Evolutionary conservation across 495 filamentous ascomycete genomes (phyloP).

Genomic region (Trichocladium antarcticum): DNA sequence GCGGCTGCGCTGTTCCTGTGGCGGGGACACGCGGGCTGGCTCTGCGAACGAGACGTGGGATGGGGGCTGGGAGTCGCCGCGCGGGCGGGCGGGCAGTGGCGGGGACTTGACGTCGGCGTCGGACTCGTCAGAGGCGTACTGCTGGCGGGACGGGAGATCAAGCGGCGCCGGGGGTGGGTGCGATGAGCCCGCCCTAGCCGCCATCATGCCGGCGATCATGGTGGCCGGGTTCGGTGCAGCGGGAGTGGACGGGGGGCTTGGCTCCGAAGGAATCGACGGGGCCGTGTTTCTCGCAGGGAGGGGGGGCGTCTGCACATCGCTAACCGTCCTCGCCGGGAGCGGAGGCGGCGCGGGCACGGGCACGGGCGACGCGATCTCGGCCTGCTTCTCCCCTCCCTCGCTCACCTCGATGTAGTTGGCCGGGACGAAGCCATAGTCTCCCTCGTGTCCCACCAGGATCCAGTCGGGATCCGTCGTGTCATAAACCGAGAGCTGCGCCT

Average conservation of each 20-base stretch:
- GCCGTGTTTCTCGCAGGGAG: constrained; percentile 24
- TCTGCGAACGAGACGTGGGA: constrained; percentile 29
- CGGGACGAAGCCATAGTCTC: constrained; percentile 91
- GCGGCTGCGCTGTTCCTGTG: constrained; percentile 8
- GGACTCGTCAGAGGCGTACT: constrained; percentile 22
- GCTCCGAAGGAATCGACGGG: constrained; percentile 18
- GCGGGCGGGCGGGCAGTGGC: constrained; percentile 59
- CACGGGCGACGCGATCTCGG: constrained; percentile 18
- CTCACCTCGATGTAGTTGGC: constrained; percentile 84
- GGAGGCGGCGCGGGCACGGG: constrained; percentile 21
- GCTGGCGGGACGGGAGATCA: constrained; percentile 13
- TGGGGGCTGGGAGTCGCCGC: constrained; percentile 47
- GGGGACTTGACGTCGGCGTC: constrained; percentile 28
- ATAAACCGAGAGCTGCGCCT: constrained; percentile 71
- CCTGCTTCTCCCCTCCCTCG: constrained; percentile 19
- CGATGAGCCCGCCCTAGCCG: constrained; percentile 27
- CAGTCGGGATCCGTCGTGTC: constrained; percentile 91
- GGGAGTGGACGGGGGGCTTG: constrained; percentile 14
- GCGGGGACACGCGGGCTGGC: constrained; percentile 34
- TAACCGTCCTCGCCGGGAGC: constrained; percentile 22
- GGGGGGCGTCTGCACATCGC: constrained; percentile 25
- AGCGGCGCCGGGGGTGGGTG: constrained; percentile 18
- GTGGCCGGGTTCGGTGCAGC: constrained; percentile 53
- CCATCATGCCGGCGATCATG: constrained; percentile 63
- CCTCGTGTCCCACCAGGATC: constrained; percentile 78